A percentile compares a stretch with the other conserved stretches of the same genome.
Evolutionary conservation across 2,329 filamentous ascomycete species (phyloP).

Genomic region (Chaetothyriales sp.): DNA sequence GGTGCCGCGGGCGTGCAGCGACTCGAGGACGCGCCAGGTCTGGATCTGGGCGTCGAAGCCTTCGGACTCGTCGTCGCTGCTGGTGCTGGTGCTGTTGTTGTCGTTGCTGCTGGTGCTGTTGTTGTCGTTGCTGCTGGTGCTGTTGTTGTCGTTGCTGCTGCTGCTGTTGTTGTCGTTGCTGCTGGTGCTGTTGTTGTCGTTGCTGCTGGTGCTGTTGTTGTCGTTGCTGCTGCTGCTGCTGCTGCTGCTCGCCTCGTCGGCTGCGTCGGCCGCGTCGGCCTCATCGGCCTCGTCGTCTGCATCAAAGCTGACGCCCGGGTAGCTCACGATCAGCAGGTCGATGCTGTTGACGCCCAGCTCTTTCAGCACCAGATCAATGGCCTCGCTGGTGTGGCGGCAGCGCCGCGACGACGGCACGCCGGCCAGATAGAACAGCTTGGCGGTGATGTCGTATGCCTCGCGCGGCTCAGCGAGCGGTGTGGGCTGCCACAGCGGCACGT

Average conservation of each 20-base stretch:
- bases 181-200: constrained; percentile 21
- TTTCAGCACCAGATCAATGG: constrained; percentile 64
- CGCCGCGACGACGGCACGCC: constrained; percentile 52
- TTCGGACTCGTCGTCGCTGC: constrained; percentile 31
- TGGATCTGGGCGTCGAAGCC: constrained; percentile 52
- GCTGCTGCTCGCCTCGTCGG: constrained; percentile 38
- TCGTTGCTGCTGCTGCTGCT: constrained; percentile 21
- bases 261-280: constrained; percentile 25
- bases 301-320: constrained; percentile 86
- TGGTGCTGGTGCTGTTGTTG: constrained; percentile 21
- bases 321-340: constrained; percentile 82
- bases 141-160: constrained; percentile 21
- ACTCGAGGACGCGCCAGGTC: constrained; percentile 56
- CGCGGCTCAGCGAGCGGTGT: constrained; percentile 63
- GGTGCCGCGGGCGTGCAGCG: constrained; percentile 54
- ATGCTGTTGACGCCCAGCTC: constrained; percentile 64
- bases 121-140: constrained; percentile 21
- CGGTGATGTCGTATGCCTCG: constrained; percentile 79
- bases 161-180: constrained; percentile 21
- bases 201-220: constrained; percentile 21
- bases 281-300: constrained; percentile 74
- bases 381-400: constrained; percentile 59
- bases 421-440: constrained; percentile 88
- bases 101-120: constrained; percentile 21
- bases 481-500: constrained; percentile 67